Conservation (phyloP, 2,329 filamentous ascomycete genomes). For the Thermothelomyces thermophilus region DNA sequence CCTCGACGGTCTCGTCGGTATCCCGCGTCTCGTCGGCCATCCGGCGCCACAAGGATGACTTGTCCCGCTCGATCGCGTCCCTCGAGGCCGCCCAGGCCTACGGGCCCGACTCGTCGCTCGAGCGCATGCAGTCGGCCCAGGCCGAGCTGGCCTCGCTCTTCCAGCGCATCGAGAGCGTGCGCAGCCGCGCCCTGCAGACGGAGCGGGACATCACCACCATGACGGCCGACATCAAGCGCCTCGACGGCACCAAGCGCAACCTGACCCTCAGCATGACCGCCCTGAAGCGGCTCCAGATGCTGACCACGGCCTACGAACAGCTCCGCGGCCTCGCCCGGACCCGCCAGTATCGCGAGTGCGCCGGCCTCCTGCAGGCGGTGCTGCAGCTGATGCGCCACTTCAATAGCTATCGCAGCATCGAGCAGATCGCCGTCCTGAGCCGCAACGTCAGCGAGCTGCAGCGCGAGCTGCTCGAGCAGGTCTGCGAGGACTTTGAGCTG, state of each 20-base stretch:
- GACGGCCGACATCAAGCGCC: conserved; percentile 96
- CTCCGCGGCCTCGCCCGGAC: conserved; percentile 74
- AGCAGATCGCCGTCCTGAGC: conserved; percentile 91
- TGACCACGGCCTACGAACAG: conserved; percentile 98
- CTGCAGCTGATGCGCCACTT: conserved; percentile 98
- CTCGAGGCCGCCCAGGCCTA: conserved; percentile 74
- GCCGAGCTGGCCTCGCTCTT: conserved; percentile 84
- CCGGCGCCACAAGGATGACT: conserved; percentile 68
- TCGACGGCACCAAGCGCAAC: conserved; percentile 95
- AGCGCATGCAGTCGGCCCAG: conserved; percentile 87
- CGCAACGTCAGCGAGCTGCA: conserved; percentile 91
- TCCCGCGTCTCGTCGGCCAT: conserved; percentile 67
- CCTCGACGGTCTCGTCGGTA: conserved; percentile 74
- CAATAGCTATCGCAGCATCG: conserved; percentile 94
- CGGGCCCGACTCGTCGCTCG: conserved; percentile 78
- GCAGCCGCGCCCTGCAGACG: conserved; percentile 80
- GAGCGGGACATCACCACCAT: conserved; percentile 96
- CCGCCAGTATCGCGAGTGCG: conserved; percentile 90
- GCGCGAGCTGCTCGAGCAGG: conserved; percentile 85
- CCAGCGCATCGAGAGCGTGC: conserved; percentile 89
- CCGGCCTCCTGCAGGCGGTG: conserved; percentile 86
- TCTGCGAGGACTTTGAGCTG: conserved; percentile 98
- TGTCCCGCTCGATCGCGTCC: conserved; percentile 68
- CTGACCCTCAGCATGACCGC: conserved; percentile 96
- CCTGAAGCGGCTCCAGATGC: conserved; percentile 93